Conservation (phyloP, 352 stramenopile species). For the Phytophthora melonis region DNA sequence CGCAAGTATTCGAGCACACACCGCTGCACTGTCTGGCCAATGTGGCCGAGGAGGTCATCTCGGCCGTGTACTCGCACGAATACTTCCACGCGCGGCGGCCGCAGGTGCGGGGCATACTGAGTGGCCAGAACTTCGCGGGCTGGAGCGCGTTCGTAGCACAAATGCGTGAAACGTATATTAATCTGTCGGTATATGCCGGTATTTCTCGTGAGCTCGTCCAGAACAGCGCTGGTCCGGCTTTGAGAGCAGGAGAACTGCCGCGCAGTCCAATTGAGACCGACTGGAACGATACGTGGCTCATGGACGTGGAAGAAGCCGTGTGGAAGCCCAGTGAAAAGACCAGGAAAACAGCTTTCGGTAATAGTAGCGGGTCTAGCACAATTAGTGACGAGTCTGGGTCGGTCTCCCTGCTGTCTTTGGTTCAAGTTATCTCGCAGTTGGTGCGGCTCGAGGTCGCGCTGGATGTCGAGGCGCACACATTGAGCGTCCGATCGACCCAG, state of each 20-base stretch:
- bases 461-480: slow-evolving; percentile 34
- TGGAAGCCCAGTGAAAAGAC: slow-evolving; percentile 38
- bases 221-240: not conserved
- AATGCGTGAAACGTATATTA: slow-evolving; percentile 57
- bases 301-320: slow-evolving; percentile 53
- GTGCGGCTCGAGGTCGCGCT: slow-evolving; percentile 46
- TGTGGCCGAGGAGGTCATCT: slow-evolving; percentile 58
- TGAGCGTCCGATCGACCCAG: slow-evolving; percentile 41
- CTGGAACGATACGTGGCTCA: slow-evolving; percentile 56
- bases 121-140: slow-evolving; percentile 45
- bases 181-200: not conserved
- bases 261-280: slow-evolving; percentile 38
- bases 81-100: slow-evolving; percentile 48
- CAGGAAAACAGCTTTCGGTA: not conserved
- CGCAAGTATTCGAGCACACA: slow-evolving; percentile 44
- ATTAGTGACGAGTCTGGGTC: not conserved
- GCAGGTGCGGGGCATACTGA: slow-evolving; percentile 47
- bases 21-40: slow-evolving; percentile 39
- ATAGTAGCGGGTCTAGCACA: not conserved
- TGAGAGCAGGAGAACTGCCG: not conserved
- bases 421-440: slow-evolving; percentile 54
- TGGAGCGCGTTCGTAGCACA: slow-evolving; percentile 60
- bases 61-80: slow-evolving; percentile 55
- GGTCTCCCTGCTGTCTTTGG: slow-evolving; percentile 46
- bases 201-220: not conserved